phyloP scores from a whole-genome alignment of 202 grass and related monocot species.

The Eragrostis tef region DNA sequence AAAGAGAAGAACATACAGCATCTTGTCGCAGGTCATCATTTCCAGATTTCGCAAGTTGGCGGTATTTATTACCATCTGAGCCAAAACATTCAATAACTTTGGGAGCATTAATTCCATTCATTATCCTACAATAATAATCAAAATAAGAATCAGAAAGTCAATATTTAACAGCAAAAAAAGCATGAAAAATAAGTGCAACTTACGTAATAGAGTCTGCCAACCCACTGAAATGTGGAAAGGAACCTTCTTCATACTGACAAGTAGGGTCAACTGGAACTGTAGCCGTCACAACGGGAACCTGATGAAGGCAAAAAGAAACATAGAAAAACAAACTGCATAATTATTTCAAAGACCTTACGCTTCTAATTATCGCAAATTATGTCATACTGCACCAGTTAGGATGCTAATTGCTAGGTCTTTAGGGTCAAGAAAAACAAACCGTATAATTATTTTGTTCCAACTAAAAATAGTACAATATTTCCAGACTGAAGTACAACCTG shows the following conservation, averaged over 20 bases:
- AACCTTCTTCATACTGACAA: constrained; percentile 79
- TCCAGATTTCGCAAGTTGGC: constrained; percentile 98
- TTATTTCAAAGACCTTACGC: constrained; percentile 24
- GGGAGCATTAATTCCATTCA: constrained; percentile 97
- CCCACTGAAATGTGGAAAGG: constrained; percentile 92
- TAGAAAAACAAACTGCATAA: neutral
- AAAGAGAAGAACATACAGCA: constrained; percentile 70
- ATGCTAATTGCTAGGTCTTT: neutral
- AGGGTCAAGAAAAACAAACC: neutral
- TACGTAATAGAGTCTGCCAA: constrained; percentile 83
- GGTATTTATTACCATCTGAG: constrained; percentile 87
- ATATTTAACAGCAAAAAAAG: constrained; percentile 31
- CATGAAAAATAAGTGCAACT: constrained; percentile 44
- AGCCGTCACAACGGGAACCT: constrained; percentile 95
- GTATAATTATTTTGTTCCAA: neutral
- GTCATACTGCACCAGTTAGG: neutral
- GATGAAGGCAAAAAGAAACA: constrained; percentile 34
- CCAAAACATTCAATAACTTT: constrained; percentile 90
- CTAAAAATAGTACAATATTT: neutral
- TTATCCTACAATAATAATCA: constrained; percentile 62
- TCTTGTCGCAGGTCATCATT: constrained; percentile 96
- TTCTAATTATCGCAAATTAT: neutral
- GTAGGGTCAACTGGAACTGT: constrained; percentile 77
- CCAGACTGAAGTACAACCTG: neutral
- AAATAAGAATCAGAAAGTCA: constrained; percentile 44